Percentiles rank a stretch among this genome's conserved stretches.
Conservation (phyloP, 768 basidiomycete genomes). For the Boletus huronensis region DNA sequence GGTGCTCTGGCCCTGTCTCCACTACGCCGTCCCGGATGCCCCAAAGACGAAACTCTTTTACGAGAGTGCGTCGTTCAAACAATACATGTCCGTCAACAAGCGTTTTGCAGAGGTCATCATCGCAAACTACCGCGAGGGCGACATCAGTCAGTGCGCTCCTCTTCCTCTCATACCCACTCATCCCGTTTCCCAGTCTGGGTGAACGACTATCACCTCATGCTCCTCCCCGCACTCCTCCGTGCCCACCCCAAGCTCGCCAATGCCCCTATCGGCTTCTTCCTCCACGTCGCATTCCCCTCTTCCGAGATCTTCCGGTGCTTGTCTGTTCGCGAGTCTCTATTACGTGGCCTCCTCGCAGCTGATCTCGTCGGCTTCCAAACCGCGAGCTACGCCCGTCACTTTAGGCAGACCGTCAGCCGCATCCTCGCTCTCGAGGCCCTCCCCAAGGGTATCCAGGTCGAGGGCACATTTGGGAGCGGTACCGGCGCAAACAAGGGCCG, state of each 20-base stretch:
- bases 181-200: slow-evolving; percentile 53
- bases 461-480: slow-evolving; percentile 19
- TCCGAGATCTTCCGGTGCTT: slow-evolving; percentile 95
- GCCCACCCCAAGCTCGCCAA: slow-evolving; percentile 45
- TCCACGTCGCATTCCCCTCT: slow-evolving; percentile 94
- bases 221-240: slow-evolving; percentile 84
- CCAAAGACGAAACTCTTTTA: slow-evolving; percentile 81
- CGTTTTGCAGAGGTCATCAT: slow-evolving; percentile 86
- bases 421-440: slow-evolving; percentile 78
- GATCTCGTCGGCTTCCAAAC: slow-evolving; percentile 94
- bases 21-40: slow-evolving; percentile 84
- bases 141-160: slow-evolving; percentile 51
- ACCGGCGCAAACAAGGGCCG: slow-evolving; percentile 35
- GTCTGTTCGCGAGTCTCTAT: slow-evolving; percentile 68
- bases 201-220: slow-evolving; percentile 96
- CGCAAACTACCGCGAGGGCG: slow-evolving; percentile 78
- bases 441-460: slow-evolving; percentile 77
- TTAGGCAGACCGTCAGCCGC: slow-evolving; percentile 77
- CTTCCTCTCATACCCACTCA: slow-evolving; percentile 5
- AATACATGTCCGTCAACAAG: slow-evolving; percentile 87
- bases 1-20: slow-evolving; percentile 85
- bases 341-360: slow-evolving; percentile 88
- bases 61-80: slow-evolving; percentile 75
- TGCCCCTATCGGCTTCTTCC: slow-evolving; percentile 75
- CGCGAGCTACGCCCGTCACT: slow-evolving; percentile 78